A percentile compares a stretch with the other conserved stretches of the same genome.
Conservation (phyloP, 768 basidiomycete species). For the Mycena belliarum region DNA sequence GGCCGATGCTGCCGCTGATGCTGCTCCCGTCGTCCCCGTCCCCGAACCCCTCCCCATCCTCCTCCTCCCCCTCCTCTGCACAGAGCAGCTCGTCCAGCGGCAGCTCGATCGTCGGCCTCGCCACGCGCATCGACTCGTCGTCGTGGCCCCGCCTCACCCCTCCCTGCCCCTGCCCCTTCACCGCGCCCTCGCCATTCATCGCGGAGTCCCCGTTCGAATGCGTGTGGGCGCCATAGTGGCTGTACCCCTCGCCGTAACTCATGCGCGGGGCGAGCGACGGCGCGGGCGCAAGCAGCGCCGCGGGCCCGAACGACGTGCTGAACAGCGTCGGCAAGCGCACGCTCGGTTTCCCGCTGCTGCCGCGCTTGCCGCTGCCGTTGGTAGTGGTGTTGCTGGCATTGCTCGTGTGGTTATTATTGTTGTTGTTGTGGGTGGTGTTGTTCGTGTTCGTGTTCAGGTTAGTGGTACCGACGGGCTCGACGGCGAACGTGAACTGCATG, state of each 20-base stretch:
- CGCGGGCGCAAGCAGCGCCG: slow-evolving; percentile 57
- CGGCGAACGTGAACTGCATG: slow-evolving; percentile 89
- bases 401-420: slow-evolving; percentile 53
- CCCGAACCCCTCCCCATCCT: background rate
- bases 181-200: too few species aligned
- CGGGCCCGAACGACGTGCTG: slow-evolving; percentile 73
- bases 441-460: too few species aligned
- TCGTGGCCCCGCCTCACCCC: slow-evolving; percentile 31
- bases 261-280: slow-evolving; percentile 67
- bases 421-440: slow-evolving; percentile 24
- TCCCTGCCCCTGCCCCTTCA: too few species aligned
- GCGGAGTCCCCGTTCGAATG: too few species aligned
- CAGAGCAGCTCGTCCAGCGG: slow-evolving; percentile 82
- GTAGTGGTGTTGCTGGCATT: slow-evolving; percentile 58
- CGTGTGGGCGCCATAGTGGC: background rate
- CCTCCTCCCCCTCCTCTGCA: slow-evolving; percentile 36
- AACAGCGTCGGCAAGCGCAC: slow-evolving; percentile 78
- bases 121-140: slow-evolving; percentile 37
- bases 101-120: slow-evolving; percentile 81
- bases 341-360: slow-evolving; percentile 18
- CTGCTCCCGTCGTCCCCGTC: too few species aligned
- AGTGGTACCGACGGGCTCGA: too few species aligned
- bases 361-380: slow-evolving; percentile 32
- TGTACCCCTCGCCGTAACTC: slow-evolving; percentile 75
- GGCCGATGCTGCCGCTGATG: background rate